Base-by-base conservation (phyloP, 495 filamentous ascomycete species). In the Clavariopsis aquatica region DNA sequence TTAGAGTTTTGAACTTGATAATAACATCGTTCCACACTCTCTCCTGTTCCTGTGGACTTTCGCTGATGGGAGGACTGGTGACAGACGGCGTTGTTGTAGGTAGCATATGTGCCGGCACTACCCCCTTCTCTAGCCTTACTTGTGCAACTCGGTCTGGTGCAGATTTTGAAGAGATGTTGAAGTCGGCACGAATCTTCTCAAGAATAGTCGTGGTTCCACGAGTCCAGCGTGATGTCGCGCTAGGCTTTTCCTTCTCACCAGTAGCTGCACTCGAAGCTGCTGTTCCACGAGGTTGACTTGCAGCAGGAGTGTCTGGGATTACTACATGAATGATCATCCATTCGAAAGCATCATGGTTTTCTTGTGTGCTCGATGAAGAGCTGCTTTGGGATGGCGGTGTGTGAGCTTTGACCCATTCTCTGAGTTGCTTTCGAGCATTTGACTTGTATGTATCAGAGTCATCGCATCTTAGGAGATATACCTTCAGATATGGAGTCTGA, bases 251-350 rank as follows among this genome's bases (percentile, higher is more conserved):
- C 17, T 72, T 72, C 58, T 68, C 69, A 55, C 71, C 76, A 45
- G 77, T 72, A 31, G 72, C 68, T 65, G 80, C 76, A 29, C 72
- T 74, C 26, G 76, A 76, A 15, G 76, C 71, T 9, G 65, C 65
- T 41, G 69, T 63, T 58, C 69, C 74, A 52, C 87, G 79, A 12
- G 88, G 87, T 72, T 90, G 87, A 13, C 85, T 86, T 45, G 90
- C 83, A 1, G 90, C 87, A 23, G 84, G 79, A 17, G 91, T 93
- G 66, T 92, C 90, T 17, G 89, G 86, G 49, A 94, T 82, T 17
- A 95, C 86, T 55, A 98, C 87, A 73, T 98, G 94, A 12, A 98
- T 69, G 58, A 98, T 92, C 19, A 98, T 80, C 93, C 93, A 98
- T 72, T 98, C 95, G 71, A 89, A 96, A 3, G 95, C 95, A 78